Evolutionary conservation across 2,329 filamentous ascomycete genomes (phyloP).

Genomic region (Sarocladium oryzae): DNA sequence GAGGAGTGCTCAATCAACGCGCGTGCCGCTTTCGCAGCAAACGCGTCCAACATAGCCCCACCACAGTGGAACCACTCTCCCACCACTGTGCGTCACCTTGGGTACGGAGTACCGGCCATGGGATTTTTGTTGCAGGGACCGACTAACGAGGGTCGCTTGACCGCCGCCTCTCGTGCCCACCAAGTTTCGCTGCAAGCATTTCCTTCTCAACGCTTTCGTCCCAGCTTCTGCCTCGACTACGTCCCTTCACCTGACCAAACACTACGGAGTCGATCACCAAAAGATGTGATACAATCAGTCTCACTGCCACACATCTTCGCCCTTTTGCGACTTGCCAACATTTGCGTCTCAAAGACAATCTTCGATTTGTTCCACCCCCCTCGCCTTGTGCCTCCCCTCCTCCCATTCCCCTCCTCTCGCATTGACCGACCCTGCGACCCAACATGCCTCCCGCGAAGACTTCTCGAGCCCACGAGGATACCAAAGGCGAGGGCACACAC

Average conservation of each 20-base stretch:
- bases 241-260: background rate
- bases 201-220: background rate
- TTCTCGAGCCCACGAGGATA: slow-evolving; percentile 39
- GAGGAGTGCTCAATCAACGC: too few relatives aligned
- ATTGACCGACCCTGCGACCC: background rate
- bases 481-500: slow-evolving; percentile 34
- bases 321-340: background rate
- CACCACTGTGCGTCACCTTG: slow-evolving; percentile 4
- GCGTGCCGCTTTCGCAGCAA: background rate
- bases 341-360: background rate
- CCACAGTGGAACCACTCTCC: background rate
- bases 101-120: background rate
- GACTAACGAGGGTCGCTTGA: slow-evolving; percentile 2
- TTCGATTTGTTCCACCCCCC: too few relatives aligned
- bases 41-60: background rate
- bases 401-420: background rate
- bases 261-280: background rate
- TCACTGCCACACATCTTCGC: background rate
- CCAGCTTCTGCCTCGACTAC: background rate
- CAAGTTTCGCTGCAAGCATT: slow-evolving; percentile 1
- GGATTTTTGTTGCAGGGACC: slow-evolving; percentile 8
- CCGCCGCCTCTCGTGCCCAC: slow-evolving; percentile 4
- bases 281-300: background rate
- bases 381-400: background rate
- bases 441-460: slow-evolving; percentile 41